Conservation (phyloP, 2,329 filamentous ascomycete genomes). For the Penicillium sclerotiorum region DNA sequence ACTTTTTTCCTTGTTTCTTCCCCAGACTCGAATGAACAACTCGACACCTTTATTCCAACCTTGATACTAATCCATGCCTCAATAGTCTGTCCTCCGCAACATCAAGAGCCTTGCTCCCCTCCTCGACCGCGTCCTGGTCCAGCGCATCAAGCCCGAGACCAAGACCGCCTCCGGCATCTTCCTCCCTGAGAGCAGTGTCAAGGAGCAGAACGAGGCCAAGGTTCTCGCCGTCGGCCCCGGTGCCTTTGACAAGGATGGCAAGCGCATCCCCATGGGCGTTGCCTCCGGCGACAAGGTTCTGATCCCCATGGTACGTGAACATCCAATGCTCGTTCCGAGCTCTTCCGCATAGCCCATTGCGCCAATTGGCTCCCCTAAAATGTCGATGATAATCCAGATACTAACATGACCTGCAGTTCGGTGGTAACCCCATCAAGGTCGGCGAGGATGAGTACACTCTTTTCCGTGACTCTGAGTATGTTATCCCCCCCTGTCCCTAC, state of each 20-base stretch:
- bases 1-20: constrained; percentile 12
- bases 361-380: too few relatives aligned
- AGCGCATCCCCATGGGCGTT: constrained; percentile 84
- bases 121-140: constrained; percentile 95
- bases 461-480: constrained; percentile 98
- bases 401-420: constrained; percentile 65
- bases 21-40: constrained; percentile 1
- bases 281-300: constrained; percentile 84
- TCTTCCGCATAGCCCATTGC: constrained; percentile 18
- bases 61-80: constrained; percentile 6
- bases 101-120: constrained; percentile 95
- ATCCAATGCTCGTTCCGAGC: constrained; percentile 4
- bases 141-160: constrained; percentile 94
- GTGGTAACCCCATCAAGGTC: constrained; percentile 93
- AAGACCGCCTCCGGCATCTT: constrained; percentile 98
- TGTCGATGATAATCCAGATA: background rate
- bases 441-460: constrained; percentile 95
- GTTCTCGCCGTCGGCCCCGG: constrained; percentile 95
- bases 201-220: constrained; percentile 97
- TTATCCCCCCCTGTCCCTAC: constrained; percentile 39
- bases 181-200: constrained; percentile 93
- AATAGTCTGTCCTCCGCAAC: constrained; percentile 72
- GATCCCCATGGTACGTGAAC: constrained; percentile 78
- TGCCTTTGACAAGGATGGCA: constrained; percentile 81
- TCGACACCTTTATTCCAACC: background rate